These are phyloP conservation scores for Apocynum venetum DNA, from an alignment of 257 asterid genomes.

Conservation along the genomic window DNA sequence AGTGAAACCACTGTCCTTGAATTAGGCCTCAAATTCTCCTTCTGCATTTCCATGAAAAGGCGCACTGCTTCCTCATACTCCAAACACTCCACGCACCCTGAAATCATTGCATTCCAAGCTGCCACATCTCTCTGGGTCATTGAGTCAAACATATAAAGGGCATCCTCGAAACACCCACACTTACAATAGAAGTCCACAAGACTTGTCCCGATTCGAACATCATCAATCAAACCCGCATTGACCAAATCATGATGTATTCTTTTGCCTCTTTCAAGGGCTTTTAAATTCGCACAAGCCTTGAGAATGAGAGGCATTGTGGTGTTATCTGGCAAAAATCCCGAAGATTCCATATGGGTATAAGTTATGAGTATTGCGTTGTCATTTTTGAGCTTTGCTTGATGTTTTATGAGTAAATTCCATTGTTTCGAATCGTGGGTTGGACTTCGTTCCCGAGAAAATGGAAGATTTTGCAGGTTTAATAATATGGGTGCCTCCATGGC, in stretches of 20 bases:
- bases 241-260: conserved; percentile 15
- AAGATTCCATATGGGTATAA: conserved; percentile 26
- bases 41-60: conserved; percentile 23
- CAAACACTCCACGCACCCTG: conserved; percentile 20
- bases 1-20: conserved; percentile 21
- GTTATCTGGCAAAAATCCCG: conserved; percentile 17
- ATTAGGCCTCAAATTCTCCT: conserved; percentile 25
- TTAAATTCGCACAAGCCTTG: conserved; percentile 30
- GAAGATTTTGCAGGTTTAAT: conserved; percentile 16
- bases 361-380: conserved; percentile 25
- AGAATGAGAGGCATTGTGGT: conserved; percentile 26
- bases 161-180: conserved; percentile 22
- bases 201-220: conserved; percentile 26
- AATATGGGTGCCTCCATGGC: conserved; percentile 20
- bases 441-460: conserved; percentile 2
- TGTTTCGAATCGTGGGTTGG: conserved; percentile 12
- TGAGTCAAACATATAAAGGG: conserved; percentile 18
- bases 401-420: conserved; percentile 26
- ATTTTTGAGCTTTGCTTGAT: conserved; percentile 22
- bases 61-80: conserved; percentile 21
- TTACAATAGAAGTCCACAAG: conserved; percentile 23
- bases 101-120: conserved; percentile 36
- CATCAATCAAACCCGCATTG: conserved; percentile 14
- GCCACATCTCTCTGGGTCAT: conserved; percentile 22
- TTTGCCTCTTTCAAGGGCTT: conserved; percentile 26